Evolutionary conservation across 768 basidiomycete genomes (phyloP), one percentile per base, ranked within the genome.

Genomic region (Macrolepiota dolichaula): DNA sequence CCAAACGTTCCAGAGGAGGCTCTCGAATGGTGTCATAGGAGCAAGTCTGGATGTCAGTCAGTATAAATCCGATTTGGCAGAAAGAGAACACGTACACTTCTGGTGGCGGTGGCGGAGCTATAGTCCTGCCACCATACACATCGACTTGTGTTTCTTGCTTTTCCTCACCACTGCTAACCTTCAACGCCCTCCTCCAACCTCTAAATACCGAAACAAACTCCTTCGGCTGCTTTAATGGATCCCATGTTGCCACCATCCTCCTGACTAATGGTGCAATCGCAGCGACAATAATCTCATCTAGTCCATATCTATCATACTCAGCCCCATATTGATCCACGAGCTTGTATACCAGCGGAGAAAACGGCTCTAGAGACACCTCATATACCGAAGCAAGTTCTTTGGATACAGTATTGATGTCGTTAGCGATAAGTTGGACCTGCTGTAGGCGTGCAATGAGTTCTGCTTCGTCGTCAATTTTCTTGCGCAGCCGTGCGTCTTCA

Each of bases 21-120:
- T 92, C 70, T 99, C 97, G 70, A 92, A 99, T 0, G 96, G 89
- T 15, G 95, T 95, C 97, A 99, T 99, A 2, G 80, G 79, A 63
- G 52, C 46, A 9, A 54, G 74, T 79, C 62, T 85, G 85, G 86
- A 64, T 13, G 59, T 25, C 27, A 63, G 55, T 61, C 24, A 63
- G 49, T 27, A 56, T 7, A 46, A 62, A 35, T 63, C 37, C 59
- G n/a, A 22, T 36, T 12, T 54, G 40, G 24, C 27, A 13, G 22
- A 22, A 52, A 55, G 10, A 49, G 12, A 44, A 13, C 35, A 46
- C 15, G 17, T 50, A 36, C 44, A 75, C 80, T 65, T 68, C 83
- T 81, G 75, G 67, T 3, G 74, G 63, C 5, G 72, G 65, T 12
- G 70, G 64, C 7, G 71, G 65, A 3, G 66, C 58, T 12, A 73